These are phyloP conservation scores for Lobosporangium transversale DNA, from an alignment of 192 early-diverging fungal species.

Conservation along the genomic window DNA sequence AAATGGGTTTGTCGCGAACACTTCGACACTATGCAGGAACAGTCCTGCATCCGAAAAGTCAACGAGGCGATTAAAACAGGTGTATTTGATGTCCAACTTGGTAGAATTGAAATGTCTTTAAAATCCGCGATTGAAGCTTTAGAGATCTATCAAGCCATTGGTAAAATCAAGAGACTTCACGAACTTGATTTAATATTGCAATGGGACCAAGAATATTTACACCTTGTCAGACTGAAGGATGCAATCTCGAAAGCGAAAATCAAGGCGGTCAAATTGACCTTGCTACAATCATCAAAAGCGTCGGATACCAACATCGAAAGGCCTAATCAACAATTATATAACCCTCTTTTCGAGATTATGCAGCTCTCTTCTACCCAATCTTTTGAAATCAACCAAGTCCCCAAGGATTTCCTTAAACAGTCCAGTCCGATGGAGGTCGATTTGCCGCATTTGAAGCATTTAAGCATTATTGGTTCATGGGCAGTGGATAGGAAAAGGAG, in stretches of 20 bases:
- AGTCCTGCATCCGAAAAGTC: slow-evolving; percentile 5
- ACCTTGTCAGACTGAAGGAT: neutral
- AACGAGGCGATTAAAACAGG: slow-evolving; percentile 10
- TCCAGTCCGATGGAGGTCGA: neutral
- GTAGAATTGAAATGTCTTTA: slow-evolving; percentile 8
- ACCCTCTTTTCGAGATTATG: neutral
- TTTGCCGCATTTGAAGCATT: neutral
- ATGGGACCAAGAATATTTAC: neutral
- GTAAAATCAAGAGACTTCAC: slow-evolving; percentile 19
- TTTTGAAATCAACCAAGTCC: neutral
- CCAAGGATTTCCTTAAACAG: neutral
- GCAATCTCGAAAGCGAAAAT: neutral
- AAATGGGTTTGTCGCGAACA: slow-evolving; percentile 38
- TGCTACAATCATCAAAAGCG: neutral
- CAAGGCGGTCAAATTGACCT: neutral
- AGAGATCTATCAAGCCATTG: slow-evolving; percentile 13
- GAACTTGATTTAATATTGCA: neutral
- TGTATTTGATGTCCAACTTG: slow-evolving; percentile 23
- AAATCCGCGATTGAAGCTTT: slow-evolving; percentile 7
- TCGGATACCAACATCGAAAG: neutral
- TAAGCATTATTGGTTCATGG: neutral
- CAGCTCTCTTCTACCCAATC: neutral
- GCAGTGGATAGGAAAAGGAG: neutral
- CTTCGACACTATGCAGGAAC: slow-evolving; percentile 13
- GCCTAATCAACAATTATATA: neutral